Evolutionary conservation across 495 filamentous ascomycete species (phyloP), one percentile per base, ranked within the genome.

Genomic region (Parachaetomium inaequale): DNA sequence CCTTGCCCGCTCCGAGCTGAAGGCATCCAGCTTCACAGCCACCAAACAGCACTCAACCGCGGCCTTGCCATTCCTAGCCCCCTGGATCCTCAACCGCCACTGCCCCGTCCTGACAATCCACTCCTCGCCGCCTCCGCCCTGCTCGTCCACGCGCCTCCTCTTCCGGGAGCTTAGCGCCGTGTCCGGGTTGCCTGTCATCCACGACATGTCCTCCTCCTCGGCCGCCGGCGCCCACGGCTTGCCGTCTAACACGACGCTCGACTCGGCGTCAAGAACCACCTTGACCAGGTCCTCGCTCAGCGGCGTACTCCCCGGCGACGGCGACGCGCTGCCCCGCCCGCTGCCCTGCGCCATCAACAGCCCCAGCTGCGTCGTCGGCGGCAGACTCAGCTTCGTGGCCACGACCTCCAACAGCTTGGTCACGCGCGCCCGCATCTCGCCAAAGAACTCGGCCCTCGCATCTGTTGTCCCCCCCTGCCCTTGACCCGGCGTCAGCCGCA

Each of bases 91-190:
- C 58, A 96, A 63, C 55, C 91, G 76, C 91, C 92, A 98, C 75
- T 93, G 92, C 1, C 88, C 92, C 19, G 78, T 87, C 50, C 80
- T 84, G 14, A 97, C 80, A 29, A 92, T 76, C 90, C 89, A 96
- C 45, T 85, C 82, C 14, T 72, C 69, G 32, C 7, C 29, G 12
- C 58, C 63, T 0, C 34, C 59, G 2, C 45, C 58, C 19, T 23
- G 40, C n/a, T 78, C 59, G 43, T 78, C 77, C 32, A 75, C 57
- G 67, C 66, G 83, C 71, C 72, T 80, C 79, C 70, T 81, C 78
- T 78, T 87, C 79, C 67, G 78, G 68, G 62, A 78, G 10, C 63
- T 63, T 11, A 63, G 49, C 36, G 32, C 36, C n/a, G 12, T 10
- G 6, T 40, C 57, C 5, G 7, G 10, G 15, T 19, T 40, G 21